Evolutionary conservation across 2,329 filamentous ascomycete genomes (phyloP).

Genomic region (Emmonsiellopsis sp.): DNA sequence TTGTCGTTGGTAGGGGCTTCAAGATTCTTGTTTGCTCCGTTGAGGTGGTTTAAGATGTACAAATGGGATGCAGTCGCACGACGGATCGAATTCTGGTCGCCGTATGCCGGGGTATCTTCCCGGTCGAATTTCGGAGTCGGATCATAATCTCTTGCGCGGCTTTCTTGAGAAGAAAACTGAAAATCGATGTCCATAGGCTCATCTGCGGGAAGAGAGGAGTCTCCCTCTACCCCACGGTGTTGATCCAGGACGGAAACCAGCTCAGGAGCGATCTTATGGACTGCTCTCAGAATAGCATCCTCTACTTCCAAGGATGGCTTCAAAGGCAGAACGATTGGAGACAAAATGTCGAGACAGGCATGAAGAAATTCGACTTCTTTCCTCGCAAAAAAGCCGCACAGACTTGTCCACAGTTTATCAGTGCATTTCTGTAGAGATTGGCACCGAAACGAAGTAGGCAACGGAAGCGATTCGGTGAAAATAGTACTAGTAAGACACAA

Average conservation of each 20-base stretch:
- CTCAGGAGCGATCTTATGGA: constrained; percentile 20
- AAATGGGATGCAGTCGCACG: constrained; percentile 27
- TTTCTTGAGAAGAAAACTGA: constrained; percentile 21
- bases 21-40: constrained; percentile 5
- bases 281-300: constrained; percentile 15
- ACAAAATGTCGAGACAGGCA: constrained; percentile 24
- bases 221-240: constrained; percentile 16
- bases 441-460: constrained; percentile 20
- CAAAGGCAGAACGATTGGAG: constrained; percentile 23
- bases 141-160: constrained; percentile 15
- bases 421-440: constrained; percentile 22
- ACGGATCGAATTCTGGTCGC: constrained; percentile 27
- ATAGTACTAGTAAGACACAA: constrained; percentile 37
- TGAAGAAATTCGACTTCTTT: constrained; percentile 22
- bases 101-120: constrained; percentile 21
- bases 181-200: constrained; percentile 39
- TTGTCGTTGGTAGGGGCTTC: constrained; percentile 2
- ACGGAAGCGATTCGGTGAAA: constrained; percentile 27
- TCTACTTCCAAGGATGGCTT: constrained; percentile 12
- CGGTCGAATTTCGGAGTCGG: constrained; percentile 23
- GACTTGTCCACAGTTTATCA: constrained; percentile 23
- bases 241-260: constrained; percentile 24
- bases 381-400: constrained; percentile 25
- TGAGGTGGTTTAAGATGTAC: constrained; percentile 20
- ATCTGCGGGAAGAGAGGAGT: constrained; percentile 9